Percentiles rank a stretch among this genome's conserved stretches.
phyloP scores from a whole-genome alignment of 163 green algal species.

The Trebouxia gelatinosa region DNA sequence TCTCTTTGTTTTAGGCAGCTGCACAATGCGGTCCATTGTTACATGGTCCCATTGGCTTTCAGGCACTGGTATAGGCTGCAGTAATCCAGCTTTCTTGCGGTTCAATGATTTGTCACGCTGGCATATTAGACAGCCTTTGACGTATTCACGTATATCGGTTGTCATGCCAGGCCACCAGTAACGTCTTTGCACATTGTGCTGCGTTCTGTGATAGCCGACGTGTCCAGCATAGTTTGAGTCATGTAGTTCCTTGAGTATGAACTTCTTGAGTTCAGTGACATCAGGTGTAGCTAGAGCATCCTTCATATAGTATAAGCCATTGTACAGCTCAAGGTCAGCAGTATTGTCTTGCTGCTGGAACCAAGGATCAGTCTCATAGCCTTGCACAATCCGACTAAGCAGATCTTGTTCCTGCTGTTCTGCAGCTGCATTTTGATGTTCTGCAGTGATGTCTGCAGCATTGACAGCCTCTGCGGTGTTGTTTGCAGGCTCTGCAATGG shows the following conservation, averaged over 20 bases:
- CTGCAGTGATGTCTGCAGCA: background rate
- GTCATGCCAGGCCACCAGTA: slow-evolving; percentile 43
- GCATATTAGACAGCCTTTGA: slow-evolving; percentile 42
- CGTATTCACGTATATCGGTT: slow-evolving; percentile 36
- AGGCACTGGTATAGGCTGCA: slow-evolving; percentile 46
- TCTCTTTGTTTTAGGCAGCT: slow-evolving; percentile 15
- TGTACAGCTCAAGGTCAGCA: background rate
- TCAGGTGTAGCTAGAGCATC: slow-evolving; percentile 26
- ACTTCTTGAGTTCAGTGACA: background rate
- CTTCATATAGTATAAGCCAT: slow-evolving; percentile 21
- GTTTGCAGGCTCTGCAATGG: background rate
- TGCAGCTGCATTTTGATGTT: slow-evolving; percentile 6
- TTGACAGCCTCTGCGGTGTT: background rate
- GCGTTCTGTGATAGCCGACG: background rate
- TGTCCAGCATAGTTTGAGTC: slow-evolving; percentile 31
- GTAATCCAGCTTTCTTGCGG: slow-evolving; percentile 19
- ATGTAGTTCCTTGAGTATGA: slow-evolving; percentile 30
- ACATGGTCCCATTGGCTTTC: slow-evolving; percentile 19
- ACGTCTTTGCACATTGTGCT: background rate
- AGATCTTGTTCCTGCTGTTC: background rate
- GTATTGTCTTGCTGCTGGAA: slow-evolving; percentile 26
- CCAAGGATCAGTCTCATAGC: slow-evolving; percentile 4
- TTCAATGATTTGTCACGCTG: slow-evolving; percentile 46
- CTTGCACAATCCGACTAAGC: background rate
- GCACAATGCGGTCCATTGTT: slow-evolving; percentile 35